These are phyloP conservation scores for Solanum aculeatissimum DNA, from an alignment of 305 asterid species.

Conservation along the genomic window DNA sequence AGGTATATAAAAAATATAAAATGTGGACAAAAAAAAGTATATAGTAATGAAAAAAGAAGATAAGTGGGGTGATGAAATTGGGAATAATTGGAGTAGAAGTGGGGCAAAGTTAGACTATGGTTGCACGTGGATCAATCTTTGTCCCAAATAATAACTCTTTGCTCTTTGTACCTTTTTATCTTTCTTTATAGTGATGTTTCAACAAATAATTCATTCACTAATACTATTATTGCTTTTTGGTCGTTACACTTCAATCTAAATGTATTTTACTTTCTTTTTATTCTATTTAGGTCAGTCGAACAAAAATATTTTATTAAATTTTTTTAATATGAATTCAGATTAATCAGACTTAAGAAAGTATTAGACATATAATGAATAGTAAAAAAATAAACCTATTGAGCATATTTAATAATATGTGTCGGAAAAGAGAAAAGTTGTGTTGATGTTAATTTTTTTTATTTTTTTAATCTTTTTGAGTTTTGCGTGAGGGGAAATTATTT, in stretches of 20 bases:
- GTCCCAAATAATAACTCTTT: neutral
- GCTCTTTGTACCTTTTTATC: neutral
- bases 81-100: neutral
- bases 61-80: neutral
- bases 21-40: neutral
- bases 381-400: neutral
- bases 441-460: no score
- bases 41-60: neutral
- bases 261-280: neutral
- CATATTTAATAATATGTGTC: neutral
- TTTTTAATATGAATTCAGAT: neutral
- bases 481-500: neutral
- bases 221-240: neutral
- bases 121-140: neutral
- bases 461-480: no score
- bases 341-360: neutral
- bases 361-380: neutral
- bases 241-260: neutral
- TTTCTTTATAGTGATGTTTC: neutral
- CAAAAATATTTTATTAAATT: rapidly evolving
- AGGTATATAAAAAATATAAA: neutral
- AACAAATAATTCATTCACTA: neutral
- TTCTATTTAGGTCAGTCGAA: no score
- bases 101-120: neutral
- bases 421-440: neutral